Conservation (phyloP, 352 stramenopile species). For the Globisporangium cylindrosporum region DNA sequence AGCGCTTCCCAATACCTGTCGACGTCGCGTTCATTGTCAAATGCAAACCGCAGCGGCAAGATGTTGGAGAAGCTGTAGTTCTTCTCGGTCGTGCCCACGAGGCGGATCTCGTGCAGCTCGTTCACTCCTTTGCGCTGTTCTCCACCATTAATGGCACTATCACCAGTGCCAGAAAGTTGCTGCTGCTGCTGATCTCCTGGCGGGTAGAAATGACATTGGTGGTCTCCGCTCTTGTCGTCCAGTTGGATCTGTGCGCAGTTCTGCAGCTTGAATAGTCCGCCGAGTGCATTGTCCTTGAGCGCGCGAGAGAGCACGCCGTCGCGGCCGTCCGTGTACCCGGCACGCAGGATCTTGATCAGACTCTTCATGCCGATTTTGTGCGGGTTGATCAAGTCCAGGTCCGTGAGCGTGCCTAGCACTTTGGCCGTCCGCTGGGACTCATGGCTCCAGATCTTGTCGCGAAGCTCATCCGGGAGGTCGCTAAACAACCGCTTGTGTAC, state of each 20-base stretch:
- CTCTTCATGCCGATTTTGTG: conserved; percentile 85
- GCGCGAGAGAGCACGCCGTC: conserved; percentile 64
- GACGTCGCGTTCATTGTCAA: conserved; percentile 40
- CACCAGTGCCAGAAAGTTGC: neutral
- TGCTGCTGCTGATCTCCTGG: conserved; percentile 7
- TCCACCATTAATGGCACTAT: neutral
- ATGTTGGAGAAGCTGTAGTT: conserved; percentile 63
- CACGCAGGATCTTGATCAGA: conserved; percentile 64
- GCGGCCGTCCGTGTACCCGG: conserved; percentile 63
- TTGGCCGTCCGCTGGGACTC: conserved; percentile 69
- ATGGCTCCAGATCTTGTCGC: conserved; percentile 68
- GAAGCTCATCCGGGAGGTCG: conserved; percentile 35
- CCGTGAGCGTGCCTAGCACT: conserved; percentile 65
- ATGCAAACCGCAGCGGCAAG: conserved; percentile 55
- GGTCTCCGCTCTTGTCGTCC: conserved; percentile 30
- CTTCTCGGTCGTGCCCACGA: conserved; percentile 65
- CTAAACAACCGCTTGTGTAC: conserved; percentile 43
- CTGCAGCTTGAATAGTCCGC: conserved; percentile 64
- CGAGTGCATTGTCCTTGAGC: conserved; percentile 72
- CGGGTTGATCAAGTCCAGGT: conserved; percentile 63
- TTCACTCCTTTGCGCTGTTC: conserved; percentile 23
- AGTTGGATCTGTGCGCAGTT: conserved; percentile 45
- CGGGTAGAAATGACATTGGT: conserved; percentile 9
- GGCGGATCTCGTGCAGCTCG: conserved; percentile 27
- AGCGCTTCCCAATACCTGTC: conserved; percentile 76